Evolutionary conservation across 306 rosid species (phyloP).

Genomic region (Cucumis hystrix): DNA sequence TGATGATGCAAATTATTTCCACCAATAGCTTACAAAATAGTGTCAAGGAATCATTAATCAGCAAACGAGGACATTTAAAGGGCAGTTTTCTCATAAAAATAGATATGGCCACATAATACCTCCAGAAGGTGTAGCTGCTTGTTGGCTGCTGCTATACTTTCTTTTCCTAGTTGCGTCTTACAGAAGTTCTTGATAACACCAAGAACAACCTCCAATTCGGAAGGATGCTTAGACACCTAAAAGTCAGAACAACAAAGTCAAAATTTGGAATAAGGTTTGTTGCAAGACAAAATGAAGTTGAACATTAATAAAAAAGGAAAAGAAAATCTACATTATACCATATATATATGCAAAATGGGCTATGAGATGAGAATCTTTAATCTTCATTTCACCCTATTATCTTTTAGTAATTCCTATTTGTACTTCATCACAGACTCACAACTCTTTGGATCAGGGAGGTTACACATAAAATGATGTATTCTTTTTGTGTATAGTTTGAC

Average conservation of each 20-base stretch:
- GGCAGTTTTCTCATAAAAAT: not conserved
- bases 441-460: no score
- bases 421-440: no score
- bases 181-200: constrained; percentile 75
- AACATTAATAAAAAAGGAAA: not conserved
- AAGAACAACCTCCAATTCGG: constrained; percentile 83
- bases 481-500: no score
- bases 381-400: no score
- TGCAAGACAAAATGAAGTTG: not conserved
- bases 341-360: no score
- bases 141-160: constrained; percentile 46
- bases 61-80: not conserved
- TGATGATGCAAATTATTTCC: not conserved
- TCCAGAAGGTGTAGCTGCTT: constrained; percentile 68
- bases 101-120: constrained; percentile 24
- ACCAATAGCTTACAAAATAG: not conserved
- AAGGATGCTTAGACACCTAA: constrained; percentile 68
- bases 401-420: no score
- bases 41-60: not conserved
- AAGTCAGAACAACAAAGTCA: not conserved
- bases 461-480: no score
- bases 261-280: not conserved
- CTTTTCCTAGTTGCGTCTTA: constrained; percentile 60
- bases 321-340: no score
- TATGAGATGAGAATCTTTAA: no score